phyloP scores from a whole-genome alignment of 1,139 yeast species.

The Saccharomycopsis phalli region DNA sequence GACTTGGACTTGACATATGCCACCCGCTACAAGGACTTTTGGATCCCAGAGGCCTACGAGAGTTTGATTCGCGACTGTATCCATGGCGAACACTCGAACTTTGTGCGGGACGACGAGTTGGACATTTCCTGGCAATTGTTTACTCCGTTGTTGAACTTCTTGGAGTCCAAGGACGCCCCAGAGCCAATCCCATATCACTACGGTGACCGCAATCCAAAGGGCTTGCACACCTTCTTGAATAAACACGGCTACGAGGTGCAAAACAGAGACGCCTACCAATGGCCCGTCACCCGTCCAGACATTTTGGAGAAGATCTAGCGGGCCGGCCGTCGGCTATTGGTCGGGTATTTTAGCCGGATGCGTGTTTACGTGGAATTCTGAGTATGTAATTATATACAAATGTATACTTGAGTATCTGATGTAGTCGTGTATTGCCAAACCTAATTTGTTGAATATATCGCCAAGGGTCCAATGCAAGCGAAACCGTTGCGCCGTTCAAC shows the following conservation, averaged over 20 bases:
- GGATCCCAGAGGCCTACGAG: conserved; percentile 98
- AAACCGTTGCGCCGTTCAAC: too few species aligned
- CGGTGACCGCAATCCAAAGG: conserved; percentile 85
- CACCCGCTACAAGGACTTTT: conserved; percentile 73
- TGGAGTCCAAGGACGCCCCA: conserved; percentile 66
- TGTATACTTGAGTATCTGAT: too few species aligned
- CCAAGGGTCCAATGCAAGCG: too few species aligned
- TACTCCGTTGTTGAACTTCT: conserved; percentile 76
- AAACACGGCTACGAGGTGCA: conserved; percentile 64
- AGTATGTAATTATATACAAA: too few species aligned
- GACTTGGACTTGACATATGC: conserved; percentile 86
- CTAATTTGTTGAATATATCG: too few species aligned
- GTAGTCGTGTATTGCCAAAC: too few species aligned
- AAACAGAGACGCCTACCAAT: conserved; percentile 55
- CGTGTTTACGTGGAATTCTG: too few species aligned
- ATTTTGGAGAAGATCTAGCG: conserved; percentile 19
- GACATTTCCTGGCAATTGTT: conserved; percentile 89
- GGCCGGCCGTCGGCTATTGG: background rate
- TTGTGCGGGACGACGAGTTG: conserved; percentile 96
- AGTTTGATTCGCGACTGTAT: conserved; percentile 86
- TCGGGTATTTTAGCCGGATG: too few species aligned
- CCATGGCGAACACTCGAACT: conserved; percentile 91
- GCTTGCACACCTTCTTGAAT: conserved; percentile 50
- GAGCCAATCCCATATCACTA: conserved; percentile 63
- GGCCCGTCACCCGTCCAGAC: conserved; percentile 70